Conservation (phyloP, 352 stramenopile species). For the Blastocystis sp. region DNA sequence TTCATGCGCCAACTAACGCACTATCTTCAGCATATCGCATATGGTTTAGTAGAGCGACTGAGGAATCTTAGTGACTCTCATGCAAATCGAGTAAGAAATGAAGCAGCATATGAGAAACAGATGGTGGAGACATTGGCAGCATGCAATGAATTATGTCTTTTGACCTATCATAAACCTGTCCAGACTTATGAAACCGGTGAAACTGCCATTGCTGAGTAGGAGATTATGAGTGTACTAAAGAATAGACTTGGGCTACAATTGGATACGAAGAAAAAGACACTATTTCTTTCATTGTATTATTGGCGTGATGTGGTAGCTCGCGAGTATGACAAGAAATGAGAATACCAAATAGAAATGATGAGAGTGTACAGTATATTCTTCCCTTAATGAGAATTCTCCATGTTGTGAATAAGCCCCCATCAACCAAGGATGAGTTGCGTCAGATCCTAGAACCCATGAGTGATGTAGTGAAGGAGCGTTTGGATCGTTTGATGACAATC, state of each 20-base stretch:
- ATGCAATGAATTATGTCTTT: slow-evolving; percentile 49
- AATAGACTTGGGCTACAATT: slow-evolving; percentile 28
- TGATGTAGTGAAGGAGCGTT: not conserved
- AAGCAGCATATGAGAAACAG: not conserved
- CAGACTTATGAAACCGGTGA: slow-evolving; percentile 58
- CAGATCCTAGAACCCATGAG: slow-evolving; percentile 4
- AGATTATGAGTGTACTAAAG: not conserved
- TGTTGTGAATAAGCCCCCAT: not conserved
- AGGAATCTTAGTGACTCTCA: slow-evolving; percentile 68
- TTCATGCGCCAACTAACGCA: slow-evolving; percentile 95
- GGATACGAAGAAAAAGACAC: slow-evolving; percentile 26
- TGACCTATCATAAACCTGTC: slow-evolving; percentile 52
- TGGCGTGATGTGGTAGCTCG: slow-evolving; percentile 51
- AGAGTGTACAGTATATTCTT: slow-evolving; percentile 36
- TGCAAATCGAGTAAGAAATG: slow-evolving; percentile 29
- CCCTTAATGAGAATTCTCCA: slow-evolving; percentile 15
- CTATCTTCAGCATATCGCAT: slow-evolving; percentile 92
- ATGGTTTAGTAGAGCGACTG: slow-evolving; percentile 83
- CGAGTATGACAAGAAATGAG: not conserved
- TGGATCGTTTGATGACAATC: slow-evolving; percentile 34
- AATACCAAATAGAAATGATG: not conserved
- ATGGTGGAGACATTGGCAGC: slow-evolving; percentile 41
- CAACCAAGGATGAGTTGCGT: not conserved
- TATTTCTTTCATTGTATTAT: slow-evolving; percentile 53
- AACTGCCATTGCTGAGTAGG: slow-evolving; percentile 11